Evolutionary conservation across 257 asterid genomes (phyloP).

Genomic region (Nicotiana knightiana): DNA sequence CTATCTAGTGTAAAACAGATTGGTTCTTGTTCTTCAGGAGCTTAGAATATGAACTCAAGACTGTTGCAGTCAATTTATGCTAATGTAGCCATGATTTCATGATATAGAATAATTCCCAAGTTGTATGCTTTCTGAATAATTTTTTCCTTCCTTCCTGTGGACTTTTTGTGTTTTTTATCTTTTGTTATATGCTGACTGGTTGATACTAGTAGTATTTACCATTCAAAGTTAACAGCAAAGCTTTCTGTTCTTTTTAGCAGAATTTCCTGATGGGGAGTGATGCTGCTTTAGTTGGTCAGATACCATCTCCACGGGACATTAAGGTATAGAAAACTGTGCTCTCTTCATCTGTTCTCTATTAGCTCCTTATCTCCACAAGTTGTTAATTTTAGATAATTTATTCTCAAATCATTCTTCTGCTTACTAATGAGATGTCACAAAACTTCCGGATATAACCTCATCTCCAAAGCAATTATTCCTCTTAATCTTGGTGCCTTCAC

Average conservation of each 20-base stretch:
- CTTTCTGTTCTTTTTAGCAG: background rate
- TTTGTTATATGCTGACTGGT: background rate
- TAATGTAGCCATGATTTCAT: background rate
- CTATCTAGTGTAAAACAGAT: background rate
- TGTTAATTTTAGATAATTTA: background rate
- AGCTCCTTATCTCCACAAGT: background rate
- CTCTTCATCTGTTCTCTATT: background rate
- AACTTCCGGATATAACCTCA: background rate
- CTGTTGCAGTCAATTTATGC: background rate
- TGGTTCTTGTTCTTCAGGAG: background rate
- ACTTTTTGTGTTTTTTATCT: background rate
- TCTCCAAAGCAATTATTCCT: background rate
- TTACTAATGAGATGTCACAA: background rate
- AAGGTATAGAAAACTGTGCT: conserved; percentile 42
- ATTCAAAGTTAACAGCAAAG: background rate
- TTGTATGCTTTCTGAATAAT: background rate
- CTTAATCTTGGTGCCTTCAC: background rate
- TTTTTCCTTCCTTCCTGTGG: background rate
- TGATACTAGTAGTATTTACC: background rate
- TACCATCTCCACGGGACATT: conserved; percentile 40
- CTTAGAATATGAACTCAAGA: background rate
- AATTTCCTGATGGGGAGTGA: conserved; percentile 54
- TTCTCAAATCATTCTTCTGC: background rate
- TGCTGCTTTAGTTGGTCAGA: conserved; percentile 9
- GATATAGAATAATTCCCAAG: background rate